A percentile compares a stretch with the other conserved stretches of the same genome.
Conservation (phyloP, 2,329 filamentous ascomycete genomes). For the Apiospora koreana region DNA sequence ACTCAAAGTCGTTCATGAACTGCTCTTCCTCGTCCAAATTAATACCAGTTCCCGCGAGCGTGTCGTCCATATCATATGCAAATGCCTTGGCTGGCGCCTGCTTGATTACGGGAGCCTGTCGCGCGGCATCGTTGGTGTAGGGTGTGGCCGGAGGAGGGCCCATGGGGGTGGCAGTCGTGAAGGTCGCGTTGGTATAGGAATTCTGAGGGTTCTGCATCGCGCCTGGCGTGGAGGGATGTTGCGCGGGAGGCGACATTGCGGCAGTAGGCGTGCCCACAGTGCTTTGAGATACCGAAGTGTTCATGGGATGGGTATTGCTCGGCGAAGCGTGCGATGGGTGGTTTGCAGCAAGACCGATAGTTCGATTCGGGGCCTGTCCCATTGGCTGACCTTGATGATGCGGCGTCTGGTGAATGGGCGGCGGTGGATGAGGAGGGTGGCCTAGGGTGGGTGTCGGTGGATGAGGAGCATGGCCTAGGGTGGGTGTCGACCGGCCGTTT, state of each 20-base stretch:
- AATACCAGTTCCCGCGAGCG: conserved; percentile 81
- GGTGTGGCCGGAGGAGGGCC: conserved; percentile 26
- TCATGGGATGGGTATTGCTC: background rate
- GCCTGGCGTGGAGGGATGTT: background rate
- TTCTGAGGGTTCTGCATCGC: conserved; percentile 1
- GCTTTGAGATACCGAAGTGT: background rate
- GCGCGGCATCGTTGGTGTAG: conserved; percentile 32
- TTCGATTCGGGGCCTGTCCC: background rate
- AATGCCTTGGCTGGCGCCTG: conserved; percentile 62
- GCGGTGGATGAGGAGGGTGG: background rate
- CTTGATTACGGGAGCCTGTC: conserved; percentile 62
- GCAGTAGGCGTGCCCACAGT: background rate
- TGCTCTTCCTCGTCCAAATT: conserved; percentile 87
- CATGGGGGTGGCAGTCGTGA: conserved; percentile 29
- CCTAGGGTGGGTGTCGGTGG: background rate
- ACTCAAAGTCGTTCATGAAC: conserved; percentile 67
- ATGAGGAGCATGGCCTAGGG: background rate
- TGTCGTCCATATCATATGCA: conserved; percentile 78
- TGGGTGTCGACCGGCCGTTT: conserved; percentile 5
- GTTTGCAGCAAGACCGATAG: background rate
- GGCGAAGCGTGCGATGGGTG: background rate
- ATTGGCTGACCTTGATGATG: background rate
- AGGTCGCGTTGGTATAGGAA: background rate
- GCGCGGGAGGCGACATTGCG: background rate
- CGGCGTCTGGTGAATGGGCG: background rate